Percentiles rank a stretch among this genome's conserved stretches.
phyloP scores from a whole-genome alignment of 805 yeast species.

The Nakazawaea ernobii region DNA sequence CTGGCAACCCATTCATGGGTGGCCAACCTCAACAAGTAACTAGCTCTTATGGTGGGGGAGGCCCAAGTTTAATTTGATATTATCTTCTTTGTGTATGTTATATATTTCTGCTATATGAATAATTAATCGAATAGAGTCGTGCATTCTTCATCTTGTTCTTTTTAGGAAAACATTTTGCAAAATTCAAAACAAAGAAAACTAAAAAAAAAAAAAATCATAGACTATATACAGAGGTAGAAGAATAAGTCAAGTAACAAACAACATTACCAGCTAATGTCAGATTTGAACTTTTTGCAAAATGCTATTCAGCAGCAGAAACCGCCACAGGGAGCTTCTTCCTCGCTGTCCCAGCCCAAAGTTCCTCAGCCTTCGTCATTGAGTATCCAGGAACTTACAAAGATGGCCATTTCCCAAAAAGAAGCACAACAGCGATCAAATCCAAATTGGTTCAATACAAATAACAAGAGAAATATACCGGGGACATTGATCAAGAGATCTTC shows the following conservation, averaged over 20 bases:
- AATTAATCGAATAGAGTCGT: conserved; percentile 3
- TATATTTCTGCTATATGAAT: background rate
- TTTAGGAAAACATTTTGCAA: background rate
- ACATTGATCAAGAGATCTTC: conserved; percentile 36
- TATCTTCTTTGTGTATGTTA: background rate
- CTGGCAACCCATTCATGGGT: conserved; percentile 10
- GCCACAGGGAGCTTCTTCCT: background rate
- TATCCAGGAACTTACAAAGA: conserved; percentile 16
- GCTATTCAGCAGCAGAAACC: conserved; percentile 1
- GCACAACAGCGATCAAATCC: conserved; percentile 17
- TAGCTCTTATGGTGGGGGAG: background rate
- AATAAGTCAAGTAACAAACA: background rate
- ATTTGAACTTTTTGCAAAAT: conserved; percentile 4
- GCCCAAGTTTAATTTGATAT: conserved; percentile 4
- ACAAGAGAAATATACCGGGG: conserved; percentile 42
- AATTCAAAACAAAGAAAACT: background rate
- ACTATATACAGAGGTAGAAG: background rate
- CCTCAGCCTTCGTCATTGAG: conserved; percentile 13
- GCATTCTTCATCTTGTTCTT: background rate
- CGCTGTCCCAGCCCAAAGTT: conserved; percentile 13
- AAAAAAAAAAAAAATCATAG: background rate
- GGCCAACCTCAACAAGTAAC: background rate
- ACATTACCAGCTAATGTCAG: background rate
- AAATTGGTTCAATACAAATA: conserved; percentile 35
- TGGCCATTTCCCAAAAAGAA: conserved; percentile 6